Percentiles rank a stretch among this genome's conserved stretches.
Evolutionary conservation across 2,329 filamentous ascomycete genomes (phyloP).

Genomic region (Blastomyces percursus): DNA sequence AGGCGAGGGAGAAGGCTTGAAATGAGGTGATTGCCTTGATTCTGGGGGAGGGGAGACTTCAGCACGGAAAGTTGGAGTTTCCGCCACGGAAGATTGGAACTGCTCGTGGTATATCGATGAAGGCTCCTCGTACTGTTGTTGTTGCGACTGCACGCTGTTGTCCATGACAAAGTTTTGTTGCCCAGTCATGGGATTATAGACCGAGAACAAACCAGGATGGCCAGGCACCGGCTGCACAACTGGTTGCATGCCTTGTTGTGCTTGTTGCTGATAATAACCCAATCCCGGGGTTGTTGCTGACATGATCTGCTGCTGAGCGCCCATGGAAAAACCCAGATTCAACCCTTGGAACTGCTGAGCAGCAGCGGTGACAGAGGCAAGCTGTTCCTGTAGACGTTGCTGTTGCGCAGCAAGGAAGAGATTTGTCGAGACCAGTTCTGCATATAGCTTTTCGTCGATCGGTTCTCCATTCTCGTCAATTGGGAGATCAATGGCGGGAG

Average conservation of each 20-base stretch:
- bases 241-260: constrained; percentile 55
- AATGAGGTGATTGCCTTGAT: constrained; percentile 43
- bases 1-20: constrained; percentile 52
- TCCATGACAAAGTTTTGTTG: constrained; percentile 75
- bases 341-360: constrained; percentile 73
- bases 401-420: constrained; percentile 89
- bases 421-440: constrained; percentile 83
- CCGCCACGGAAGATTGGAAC: constrained; percentile 41
- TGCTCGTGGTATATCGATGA: constrained; percentile 23
- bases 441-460: constrained; percentile 77
- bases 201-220: constrained; percentile 66
- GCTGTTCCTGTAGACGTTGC: constrained; percentile 86
- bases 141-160: constrained; percentile 43
- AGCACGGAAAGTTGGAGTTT: constrained; percentile 55
- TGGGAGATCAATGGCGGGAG: constrained; percentile 48
- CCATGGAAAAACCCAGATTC: constrained; percentile 44
- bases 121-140: constrained; percentile 22
- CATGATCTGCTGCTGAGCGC: constrained; percentile 36
- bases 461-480: constrained; percentile 57
- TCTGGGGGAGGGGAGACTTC: constrained; percentile 71
- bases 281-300: constrained; percentile 41
- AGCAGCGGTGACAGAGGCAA: constrained; percentile 70
- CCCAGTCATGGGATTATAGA: constrained; percentile 77
- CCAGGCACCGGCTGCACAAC: constrained; percentile 52
- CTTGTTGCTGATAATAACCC: constrained; percentile 52